A percentile compares a stretch with the other conserved stretches of the same genome.
Evolutionary conservation across 768 basidiomycete genomes (phyloP).

Genomic region (Psilocybe tampanensis): DNA sequence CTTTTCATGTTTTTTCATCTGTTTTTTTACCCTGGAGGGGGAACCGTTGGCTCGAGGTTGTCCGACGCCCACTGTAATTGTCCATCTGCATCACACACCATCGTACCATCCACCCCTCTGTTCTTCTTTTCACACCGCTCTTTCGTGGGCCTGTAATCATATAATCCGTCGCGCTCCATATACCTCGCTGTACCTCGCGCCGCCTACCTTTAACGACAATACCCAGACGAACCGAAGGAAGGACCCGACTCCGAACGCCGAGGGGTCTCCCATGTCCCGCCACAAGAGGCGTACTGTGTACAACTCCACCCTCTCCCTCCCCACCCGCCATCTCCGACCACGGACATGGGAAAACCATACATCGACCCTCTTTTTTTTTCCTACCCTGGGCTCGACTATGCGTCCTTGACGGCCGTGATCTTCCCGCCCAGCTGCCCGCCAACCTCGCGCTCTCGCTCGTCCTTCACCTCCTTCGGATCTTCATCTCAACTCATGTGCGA

Average conservation of each 20-base stretch:
- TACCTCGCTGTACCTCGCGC: conserved; percentile 10
- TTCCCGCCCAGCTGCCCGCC: neutral
- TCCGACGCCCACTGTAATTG: conserved; percentile 1
- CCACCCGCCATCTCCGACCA: neutral
- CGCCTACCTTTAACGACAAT: conserved; percentile 23
- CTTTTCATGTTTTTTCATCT: conserved; percentile 6
- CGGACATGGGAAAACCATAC: neutral
- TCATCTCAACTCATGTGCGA: neutral
- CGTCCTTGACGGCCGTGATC: neutral
- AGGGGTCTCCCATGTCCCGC: conserved; percentile 24
- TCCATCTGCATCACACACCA: conserved; percentile 15
- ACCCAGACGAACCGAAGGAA: neutral
- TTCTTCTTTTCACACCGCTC: conserved; percentile 16
- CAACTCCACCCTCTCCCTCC: neutral
- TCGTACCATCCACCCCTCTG: conserved; percentile 15
- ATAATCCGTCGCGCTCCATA: conserved; percentile 23
- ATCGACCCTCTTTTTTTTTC: neutral
- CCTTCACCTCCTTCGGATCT: too few relatives aligned
- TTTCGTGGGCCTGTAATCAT: conserved; percentile 31
- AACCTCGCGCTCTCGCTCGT: neutral
- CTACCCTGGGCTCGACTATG: neutral
- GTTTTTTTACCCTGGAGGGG: neutral
- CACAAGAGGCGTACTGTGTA: conserved; percentile 31
- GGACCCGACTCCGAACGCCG: neutral
- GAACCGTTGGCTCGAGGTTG: conserved; percentile 10